phyloP scores from a whole-genome alignment of 164 flowering plant species.

The Aristolochia contorta region DNA sequence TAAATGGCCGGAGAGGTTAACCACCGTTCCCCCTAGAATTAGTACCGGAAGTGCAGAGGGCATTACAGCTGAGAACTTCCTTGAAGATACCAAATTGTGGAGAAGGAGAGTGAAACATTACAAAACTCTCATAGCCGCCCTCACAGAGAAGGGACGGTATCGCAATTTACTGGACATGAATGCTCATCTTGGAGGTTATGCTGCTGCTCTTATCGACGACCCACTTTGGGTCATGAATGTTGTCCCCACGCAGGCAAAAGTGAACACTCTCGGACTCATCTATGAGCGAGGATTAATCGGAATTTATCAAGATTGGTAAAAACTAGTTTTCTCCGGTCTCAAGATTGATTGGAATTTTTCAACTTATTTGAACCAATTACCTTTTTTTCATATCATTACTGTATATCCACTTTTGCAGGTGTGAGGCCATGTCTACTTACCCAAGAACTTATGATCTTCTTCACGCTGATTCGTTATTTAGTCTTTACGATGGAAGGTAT shows the following conservation, averaged over 20 bases:
- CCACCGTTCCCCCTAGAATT: slow-evolving; percentile 72
- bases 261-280: slow-evolving; percentile 62
- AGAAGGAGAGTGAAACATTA: slow-evolving; percentile 51
- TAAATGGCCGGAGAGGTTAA: slow-evolving; percentile 83
- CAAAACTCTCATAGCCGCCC: slow-evolving; percentile 43
- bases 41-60: slow-evolving; percentile 51
- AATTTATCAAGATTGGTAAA: slow-evolving; percentile 79
- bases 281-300: slow-evolving; percentile 87
- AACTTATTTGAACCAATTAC: too few species aligned
- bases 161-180: slow-evolving; percentile 89
- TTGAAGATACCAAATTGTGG: slow-evolving; percentile 57
- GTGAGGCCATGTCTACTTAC: slow-evolving; percentile 91
- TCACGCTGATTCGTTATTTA: slow-evolving; percentile 58
- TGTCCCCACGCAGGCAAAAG: slow-evolving; percentile 52
- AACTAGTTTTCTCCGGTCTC: too few species aligned
- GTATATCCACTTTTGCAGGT: slow-evolving; percentile 57
- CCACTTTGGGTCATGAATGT: slow-evolving; percentile 92
- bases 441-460: slow-evolving; percentile 77
- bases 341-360: too few species aligned
- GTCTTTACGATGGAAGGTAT: slow-evolving; percentile 61
- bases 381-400: too few species aligned
- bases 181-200: slow-evolving; percentile 83
- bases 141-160: slow-evolving; percentile 59
- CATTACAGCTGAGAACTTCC: slow-evolving; percentile 43
- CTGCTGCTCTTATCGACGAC: slow-evolving; percentile 68